phyloP scores from a whole-genome alignment of 805 yeast genomes.

The Saccharomycopsis malanga region DNA sequence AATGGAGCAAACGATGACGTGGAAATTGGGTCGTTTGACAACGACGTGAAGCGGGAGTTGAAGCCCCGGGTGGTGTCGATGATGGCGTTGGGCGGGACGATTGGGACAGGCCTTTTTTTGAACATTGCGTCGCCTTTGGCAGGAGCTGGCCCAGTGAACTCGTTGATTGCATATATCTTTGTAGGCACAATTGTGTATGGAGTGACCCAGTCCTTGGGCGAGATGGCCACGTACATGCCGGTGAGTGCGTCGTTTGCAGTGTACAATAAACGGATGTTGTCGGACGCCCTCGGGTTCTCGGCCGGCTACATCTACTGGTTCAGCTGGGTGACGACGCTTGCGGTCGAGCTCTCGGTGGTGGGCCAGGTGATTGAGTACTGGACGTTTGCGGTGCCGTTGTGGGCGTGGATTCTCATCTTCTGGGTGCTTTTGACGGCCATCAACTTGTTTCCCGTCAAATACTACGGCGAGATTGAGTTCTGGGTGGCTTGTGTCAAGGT shows the following conservation, averaged over 20 bases:
- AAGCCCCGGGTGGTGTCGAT: constrained; percentile 60
- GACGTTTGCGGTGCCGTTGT: constrained; percentile 49
- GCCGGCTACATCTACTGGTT: constrained; percentile 69
- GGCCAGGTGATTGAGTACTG: constrained; percentile 49
- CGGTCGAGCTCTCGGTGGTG: constrained; percentile 50
- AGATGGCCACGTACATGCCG: constrained; percentile 71
- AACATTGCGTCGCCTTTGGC: constrained; percentile 50
- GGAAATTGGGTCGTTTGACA: constrained; percentile 30
- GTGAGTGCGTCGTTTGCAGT: constrained; percentile 54
- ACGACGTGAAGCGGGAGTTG: constrained; percentile 47
- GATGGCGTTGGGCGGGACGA: constrained; percentile 71
- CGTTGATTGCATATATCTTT: constrained; percentile 53
- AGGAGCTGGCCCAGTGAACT: constrained; percentile 57
- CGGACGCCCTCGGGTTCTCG: constrained; percentile 60
- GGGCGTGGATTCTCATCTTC: constrained; percentile 55
- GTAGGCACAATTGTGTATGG: constrained; percentile 55
- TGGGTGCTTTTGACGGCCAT: constrained; percentile 38
- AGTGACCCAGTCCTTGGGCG: constrained; percentile 62
- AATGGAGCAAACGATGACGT: constrained; percentile 21
- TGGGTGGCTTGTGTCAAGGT: constrained; percentile 50
- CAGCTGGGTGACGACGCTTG: constrained; percentile 64
- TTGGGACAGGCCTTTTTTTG: constrained; percentile 65
- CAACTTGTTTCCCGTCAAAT: constrained; percentile 48
- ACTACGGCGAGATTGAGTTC: constrained; percentile 52
- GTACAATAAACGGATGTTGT: constrained; percentile 54